Base-by-base conservation (phyloP, 2,329 filamentous ascomycete genomes). In the Botrytis aclada region DNA sequence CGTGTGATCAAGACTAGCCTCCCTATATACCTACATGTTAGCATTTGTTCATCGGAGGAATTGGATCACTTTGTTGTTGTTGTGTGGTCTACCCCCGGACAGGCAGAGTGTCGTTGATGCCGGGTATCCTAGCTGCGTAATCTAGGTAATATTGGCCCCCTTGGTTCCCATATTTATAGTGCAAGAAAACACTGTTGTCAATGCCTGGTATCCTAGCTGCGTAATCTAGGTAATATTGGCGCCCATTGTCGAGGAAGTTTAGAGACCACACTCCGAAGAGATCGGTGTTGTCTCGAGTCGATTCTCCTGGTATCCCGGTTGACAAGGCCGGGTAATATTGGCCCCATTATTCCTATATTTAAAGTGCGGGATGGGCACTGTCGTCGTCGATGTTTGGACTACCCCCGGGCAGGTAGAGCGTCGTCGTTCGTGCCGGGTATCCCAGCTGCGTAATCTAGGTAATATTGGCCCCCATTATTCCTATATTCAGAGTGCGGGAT, bases 1-100 rank as follows among this genome's bases (percentile, higher is more conserved):
- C 41, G 43, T 65, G 41, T 47, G 63, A 65, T 65, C 63, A 47
- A 65, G 41, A 29, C 63, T 65, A 65, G 43, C 63, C 63, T 34
- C 43, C 63, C 63, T 65, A 32, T 32, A 47, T 1, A 47, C 20
- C 25, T n/a, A 32, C 29, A 22, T 37, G 45, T 47, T 37, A 65
- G 63, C 29, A 25, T 14, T 47, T 16, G 18, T 18, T n/a, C 14
- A 56, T 56, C 14, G 32, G 16, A 56, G n/a, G n/a, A 56, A 32
- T 29, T 3, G 18, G 3, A 29, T 29, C 51, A 56, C 51, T n/a
- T 56, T 56, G n/a, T 56, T 18, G 6, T 29, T 12, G 14, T 56
- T 29, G n/a, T n/a, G n/a, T 56, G 3, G 51, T 29, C 51, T 18
- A 32, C 14, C n/a, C 51, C 32, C 10, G 29, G 32, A 25, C 18